Evolutionary conservation across 257 asterid genomes (phyloP).

Genomic region (Petunia secreta): DNA sequence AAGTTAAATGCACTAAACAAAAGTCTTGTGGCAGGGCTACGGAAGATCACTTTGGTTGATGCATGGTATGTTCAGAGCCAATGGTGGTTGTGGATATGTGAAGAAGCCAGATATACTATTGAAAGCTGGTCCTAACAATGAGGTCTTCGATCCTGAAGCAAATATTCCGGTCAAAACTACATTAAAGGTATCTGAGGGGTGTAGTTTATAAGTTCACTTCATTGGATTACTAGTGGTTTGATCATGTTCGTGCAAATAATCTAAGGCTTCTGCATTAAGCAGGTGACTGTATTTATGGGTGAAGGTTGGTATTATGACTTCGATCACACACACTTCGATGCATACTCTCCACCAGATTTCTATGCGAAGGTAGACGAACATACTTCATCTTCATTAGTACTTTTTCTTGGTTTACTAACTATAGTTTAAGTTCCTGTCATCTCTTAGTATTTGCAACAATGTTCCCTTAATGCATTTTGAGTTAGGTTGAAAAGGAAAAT

Average conservation of each 20-base stretch:
- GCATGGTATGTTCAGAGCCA: conserved; percentile 34
- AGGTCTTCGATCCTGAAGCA: conserved; percentile 29
- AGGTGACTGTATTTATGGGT: conserved; percentile 89
- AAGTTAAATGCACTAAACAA: neutral
- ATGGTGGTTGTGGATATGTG: conserved; percentile 36
- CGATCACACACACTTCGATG: conserved; percentile 71
- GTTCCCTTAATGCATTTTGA: neutral
- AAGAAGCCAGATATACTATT: conserved; percentile 29
- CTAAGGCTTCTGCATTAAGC: conserved; percentile 27
- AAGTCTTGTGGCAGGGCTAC: conserved; percentile 30
- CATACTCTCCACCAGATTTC: conserved; percentile 92
- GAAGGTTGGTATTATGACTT: conserved; percentile 93
- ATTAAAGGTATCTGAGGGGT: conserved; percentile 31
- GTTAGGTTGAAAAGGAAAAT: neutral
- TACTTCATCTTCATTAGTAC: neutral
- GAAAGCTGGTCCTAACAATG: conserved; percentile 35
- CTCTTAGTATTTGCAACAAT: neutral
- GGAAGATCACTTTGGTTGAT: conserved; percentile 34
- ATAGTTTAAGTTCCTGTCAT: neutral
- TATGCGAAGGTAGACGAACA: conserved; percentile 64
- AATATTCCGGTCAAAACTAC: conserved; percentile 21
- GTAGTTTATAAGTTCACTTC: neutral
- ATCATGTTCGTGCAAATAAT: neutral
- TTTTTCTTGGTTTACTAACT: neutral
- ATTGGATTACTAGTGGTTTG: neutral